Base-by-base conservation (phyloP, 441 rosid genomes). In the Euphorbia neoarborescens region DNA sequence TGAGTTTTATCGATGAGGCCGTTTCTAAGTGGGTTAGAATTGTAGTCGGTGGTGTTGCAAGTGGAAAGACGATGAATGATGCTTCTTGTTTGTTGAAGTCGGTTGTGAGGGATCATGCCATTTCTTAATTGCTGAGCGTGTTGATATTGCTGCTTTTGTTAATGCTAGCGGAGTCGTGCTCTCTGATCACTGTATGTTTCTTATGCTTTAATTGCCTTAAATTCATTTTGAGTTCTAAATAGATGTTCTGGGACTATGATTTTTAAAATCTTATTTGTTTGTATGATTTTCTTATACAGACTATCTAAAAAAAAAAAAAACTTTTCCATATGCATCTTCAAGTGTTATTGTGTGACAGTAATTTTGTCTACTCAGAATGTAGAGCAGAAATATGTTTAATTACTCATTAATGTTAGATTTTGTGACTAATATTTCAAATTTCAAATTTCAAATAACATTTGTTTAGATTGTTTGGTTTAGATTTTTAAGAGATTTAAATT, bases 131-230 rank as follows among this genome's bases (percentile, higher is more conserved):
- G 76, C 86, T 2, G 95, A 94, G 79, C 88, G 97, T 61, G 95
- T 90, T 42, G 97, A 94, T 78, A 82, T 94, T 35, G 96, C 93
- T 27, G 79, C 95, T 6, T 96, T 94, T 60, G 90, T 94, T 73
- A 83, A 84, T 78, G 96, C 98, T 5, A 81, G 86, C 65, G 99
- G 99, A 34, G 99, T 94, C 63, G 84, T 89, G 72, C 94, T 94
- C 65, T 90, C 97, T 48, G 96, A 89, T 82, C 88, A 90, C 81
- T 96, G 99, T 91, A 5, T 15, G 37, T 34, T 54, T 20, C 25
- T 13, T 34, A 27, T 27, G 35, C 38, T 59, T 57, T 2, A 57
- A 28, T 13, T 9, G 60, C 60, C 60, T 56, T 56, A 28, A 9
- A 56, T 24, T 25, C 17, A 9, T 14, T 4, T 20, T 11, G n/a